Evolutionary conservation across 805 yeast species (phyloP), one percentile per base, ranked within the genome.

Genomic region (Candida berthetii): DNA sequence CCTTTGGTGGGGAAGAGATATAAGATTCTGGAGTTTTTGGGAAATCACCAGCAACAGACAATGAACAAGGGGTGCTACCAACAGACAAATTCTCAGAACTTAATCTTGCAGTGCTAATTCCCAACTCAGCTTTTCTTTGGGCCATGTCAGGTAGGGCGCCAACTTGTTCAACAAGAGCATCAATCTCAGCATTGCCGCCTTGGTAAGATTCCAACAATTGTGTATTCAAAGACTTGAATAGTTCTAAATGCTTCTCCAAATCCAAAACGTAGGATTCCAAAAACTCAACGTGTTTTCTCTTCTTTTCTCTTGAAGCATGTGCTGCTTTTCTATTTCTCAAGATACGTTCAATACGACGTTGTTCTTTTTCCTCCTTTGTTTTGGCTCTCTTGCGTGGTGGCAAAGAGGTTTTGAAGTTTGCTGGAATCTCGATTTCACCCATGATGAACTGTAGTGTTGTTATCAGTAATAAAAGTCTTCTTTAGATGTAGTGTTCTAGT

Each of bases 311-410:
- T 24, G 96, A 86, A 40, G 96, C 96, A 61, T 91, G 98, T 37
- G 99, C 99, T 14, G 98, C 98, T 60, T 91, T 84, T 57, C 98
- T 78, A 65, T 91, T 91, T 60, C 99, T 77, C 54, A 91, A 71
- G 39, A 93, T 90, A 39, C 99, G 73, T 65, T 93, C 98, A 41
- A 90, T 80, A 37, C 96, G 77, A 50, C 98, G 82, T 67, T 91
- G 98, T 64, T 93, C 98, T 68, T 91, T 93, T 67, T 91, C 98
- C 65, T 90, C 96, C 52, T 85, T 78, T 34, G 99, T 93, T 72
- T 85, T 88, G 7, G 99, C 98, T 53, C 98, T 79, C 70, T 93
- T 93, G 49, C 98, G 78, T 41, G 98, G 98, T 25, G 97, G 96
- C 45, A 91, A 69, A 18, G 88, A 60, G 4, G 72, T 51, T 45